Evolutionary conservation across 179 eudicot species (phyloP).

Genomic region (Spinacia oleracea): DNA sequence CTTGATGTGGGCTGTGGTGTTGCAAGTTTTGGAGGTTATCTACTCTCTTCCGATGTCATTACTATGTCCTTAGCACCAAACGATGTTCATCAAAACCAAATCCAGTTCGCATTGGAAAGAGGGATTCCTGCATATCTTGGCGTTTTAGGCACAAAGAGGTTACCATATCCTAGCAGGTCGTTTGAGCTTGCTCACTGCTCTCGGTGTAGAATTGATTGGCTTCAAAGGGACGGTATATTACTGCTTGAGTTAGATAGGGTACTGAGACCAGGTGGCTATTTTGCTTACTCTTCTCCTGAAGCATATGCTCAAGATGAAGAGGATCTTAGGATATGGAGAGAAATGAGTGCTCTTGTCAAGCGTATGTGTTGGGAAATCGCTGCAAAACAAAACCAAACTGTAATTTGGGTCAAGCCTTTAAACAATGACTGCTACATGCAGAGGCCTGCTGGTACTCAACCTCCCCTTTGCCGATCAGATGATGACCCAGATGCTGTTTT

Average conservation of each 20-base stretch:
- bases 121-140: constrained; percentile 99
- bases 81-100: constrained; percentile 97
- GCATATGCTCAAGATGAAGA: constrained; percentile 99
- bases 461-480: constrained; percentile 84
- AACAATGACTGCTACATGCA: constrained; percentile 90
- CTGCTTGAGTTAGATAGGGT: constrained; percentile 92
- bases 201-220: constrained; percentile 99
- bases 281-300: constrained; percentile 98
- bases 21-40: constrained; percentile 98
- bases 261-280: constrained; percentile 95
- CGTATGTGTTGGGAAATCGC: constrained; percentile 99
- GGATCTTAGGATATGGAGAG: constrained; percentile 90
- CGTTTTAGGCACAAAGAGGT: constrained; percentile 95
- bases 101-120: constrained; percentile 96
- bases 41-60: constrained; percentile 76
- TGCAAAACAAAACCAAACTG: constrained; percentile 88
- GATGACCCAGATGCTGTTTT: constrained; percentile 91
- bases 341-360: constrained; percentile 95
- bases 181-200: constrained; percentile 98
- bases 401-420: constrained; percentile 91
- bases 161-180: constrained; percentile 97
- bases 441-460: constrained; percentile 82
- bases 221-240: constrained; percentile 93
- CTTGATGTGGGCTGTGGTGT: constrained; percentile 99
- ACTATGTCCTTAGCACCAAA: constrained; percentile 97